Percentiles rank a stretch among this genome's conserved stretches.
Evolutionary conservation across 1,139 yeast species (phyloP).

Genomic region (Saccharomyces hybrid): DNA sequence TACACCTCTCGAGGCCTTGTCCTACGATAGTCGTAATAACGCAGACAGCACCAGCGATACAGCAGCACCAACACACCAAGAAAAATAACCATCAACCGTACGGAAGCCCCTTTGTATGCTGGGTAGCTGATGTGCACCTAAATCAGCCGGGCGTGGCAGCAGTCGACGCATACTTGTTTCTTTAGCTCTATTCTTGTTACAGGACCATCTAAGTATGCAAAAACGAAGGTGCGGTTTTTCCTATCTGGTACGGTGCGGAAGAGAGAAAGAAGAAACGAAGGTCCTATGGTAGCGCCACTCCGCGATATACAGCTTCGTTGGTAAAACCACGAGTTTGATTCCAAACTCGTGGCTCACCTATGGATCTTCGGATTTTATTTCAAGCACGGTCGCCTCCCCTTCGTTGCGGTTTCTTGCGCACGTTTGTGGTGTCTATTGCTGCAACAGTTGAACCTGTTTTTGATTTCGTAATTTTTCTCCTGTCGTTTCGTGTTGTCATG

Average conservation of each 20-base stretch:
- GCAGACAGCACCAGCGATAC: background rate
- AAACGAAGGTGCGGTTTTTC: background rate
- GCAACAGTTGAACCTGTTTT: background rate
- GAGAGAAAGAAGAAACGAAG: background rate
- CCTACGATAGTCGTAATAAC: background rate
- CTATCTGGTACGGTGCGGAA: background rate
- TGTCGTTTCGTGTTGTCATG: conserved; percentile 1
- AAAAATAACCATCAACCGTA: background rate
- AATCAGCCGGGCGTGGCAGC: background rate
- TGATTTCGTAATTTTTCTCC: background rate
- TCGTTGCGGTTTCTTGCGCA: background rate
- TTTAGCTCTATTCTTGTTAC: background rate
- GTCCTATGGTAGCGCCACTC: background rate
- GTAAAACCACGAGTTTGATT: background rate
- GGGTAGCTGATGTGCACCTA: background rate
- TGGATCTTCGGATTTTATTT: background rate
- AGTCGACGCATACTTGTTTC: background rate
- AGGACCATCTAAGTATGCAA: background rate
- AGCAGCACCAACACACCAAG: background rate
- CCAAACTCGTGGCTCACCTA: background rate
- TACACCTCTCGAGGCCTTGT: background rate
- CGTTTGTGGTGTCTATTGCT: background rate
- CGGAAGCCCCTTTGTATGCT: background rate
- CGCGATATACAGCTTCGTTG: background rate
- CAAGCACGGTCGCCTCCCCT: background rate